Evolutionary conservation across 1,284 basidiomycete species (phyloP), one percentile per base, ranked within the genome.

Genomic region (Trametes hirsuta): DNA sequence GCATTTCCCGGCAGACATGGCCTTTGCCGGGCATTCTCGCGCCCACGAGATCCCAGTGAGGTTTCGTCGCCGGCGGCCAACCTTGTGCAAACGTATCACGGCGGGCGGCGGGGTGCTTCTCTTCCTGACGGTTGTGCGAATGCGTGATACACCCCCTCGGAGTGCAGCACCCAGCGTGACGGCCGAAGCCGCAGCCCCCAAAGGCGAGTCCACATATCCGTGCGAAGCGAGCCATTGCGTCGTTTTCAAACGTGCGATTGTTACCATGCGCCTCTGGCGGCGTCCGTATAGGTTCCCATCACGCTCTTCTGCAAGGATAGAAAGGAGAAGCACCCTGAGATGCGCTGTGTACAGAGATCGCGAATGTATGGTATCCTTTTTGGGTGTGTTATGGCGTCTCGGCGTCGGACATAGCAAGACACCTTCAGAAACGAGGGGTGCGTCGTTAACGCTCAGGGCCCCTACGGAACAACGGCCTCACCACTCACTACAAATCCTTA

Each of bases 221-320:
- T 58, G 56, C 46, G 56, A 58, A 52, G 25, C 11, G 34, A 58
- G 21, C 49, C 49, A 18, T 21, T 30, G 25, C 34, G 12, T 36
- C 39, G 56, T 51, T 34, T 22, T 11, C n/a, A 22, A 35, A 51
- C 49, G 56, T 58, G 56, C 56, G 56, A 58, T 41, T 47, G n/a
- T 30, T 37, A 46, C 30, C 48, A 58, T 47, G 56, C 35, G 24
- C 34, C 15, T 40, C 9, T 35, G 15, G 14, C 39, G 56, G 37
- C 45, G 34, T 47, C 49, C 44, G 37, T 34, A 30, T 25, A 39
- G 37, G 42, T 37, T 52, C 44, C 44, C 56, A 58, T 39, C 44
- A 21, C 37, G 39, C 41, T 11, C 35, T 24, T 25, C 50, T 35
- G 15, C 34, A 56, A 22, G 39, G 41, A 21, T 42, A 39, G 47